phyloP scores from a whole-genome alignment of 306 rosid genomes.

The Albizia julibrissin region DNA sequence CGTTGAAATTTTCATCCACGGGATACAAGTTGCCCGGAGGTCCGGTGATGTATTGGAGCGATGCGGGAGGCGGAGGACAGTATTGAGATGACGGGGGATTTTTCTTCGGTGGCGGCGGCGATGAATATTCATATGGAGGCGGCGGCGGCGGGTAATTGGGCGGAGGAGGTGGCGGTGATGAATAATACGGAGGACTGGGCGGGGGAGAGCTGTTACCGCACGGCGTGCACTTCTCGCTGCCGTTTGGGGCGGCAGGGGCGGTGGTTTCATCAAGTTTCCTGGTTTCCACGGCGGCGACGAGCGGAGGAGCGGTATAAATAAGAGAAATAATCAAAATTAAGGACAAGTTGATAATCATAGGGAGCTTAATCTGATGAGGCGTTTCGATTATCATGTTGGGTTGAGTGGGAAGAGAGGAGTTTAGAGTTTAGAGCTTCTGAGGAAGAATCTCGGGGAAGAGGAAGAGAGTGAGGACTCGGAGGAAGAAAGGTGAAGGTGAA shows the following conservation, averaged over 20 bases:
- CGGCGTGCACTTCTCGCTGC: conserved; percentile 35
- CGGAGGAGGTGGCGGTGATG: conserved; percentile 44
- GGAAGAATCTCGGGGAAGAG: not conserved
- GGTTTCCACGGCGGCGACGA: conserved; percentile 29
- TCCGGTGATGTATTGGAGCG: conserved; percentile 43
- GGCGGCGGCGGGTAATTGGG: conserved; percentile 6
- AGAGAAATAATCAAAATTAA: conserved; percentile 24
- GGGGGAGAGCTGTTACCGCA: conserved; percentile 33
- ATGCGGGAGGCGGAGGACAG: conserved; percentile 43
- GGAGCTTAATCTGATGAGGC: conserved; percentile 27
- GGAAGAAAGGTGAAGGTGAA: not conserved
- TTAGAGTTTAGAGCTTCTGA: not conserved
- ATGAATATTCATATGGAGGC: conserved; percentile 17
- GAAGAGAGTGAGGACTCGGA: not conserved
- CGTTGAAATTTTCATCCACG: conserved; percentile 43
- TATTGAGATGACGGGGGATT: conserved; percentile 27
- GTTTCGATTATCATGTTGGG: conserved; percentile 28
- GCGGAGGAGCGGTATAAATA: not conserved
- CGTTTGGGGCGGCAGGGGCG: not conserved
- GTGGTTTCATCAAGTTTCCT: conserved; percentile 46
- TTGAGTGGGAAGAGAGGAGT: not conserved
- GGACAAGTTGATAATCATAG: conserved; percentile 27
- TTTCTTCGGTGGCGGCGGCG: conserved; percentile 46
- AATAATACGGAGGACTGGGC: conserved; percentile 21
- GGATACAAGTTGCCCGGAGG: conserved; percentile 55